Evolutionary conservation across 257 asterid genomes (phyloP).

Genomic region (Ophiorrhiza pumila): DNA sequence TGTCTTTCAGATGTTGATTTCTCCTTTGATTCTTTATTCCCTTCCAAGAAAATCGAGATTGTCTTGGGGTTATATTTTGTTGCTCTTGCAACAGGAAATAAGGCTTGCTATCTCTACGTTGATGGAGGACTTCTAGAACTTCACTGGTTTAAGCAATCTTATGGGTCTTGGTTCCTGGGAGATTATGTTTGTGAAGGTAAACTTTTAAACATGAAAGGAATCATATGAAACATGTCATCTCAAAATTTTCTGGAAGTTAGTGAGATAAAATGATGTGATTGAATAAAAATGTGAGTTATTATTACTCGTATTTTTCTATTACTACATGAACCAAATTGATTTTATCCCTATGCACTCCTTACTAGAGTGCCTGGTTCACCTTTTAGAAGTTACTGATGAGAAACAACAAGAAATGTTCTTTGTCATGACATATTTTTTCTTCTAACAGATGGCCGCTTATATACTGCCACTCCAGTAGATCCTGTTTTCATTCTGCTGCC

Average conservation of each 20-base stretch:
- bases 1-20: not conserved
- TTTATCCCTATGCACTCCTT: not conserved
- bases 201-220: not conserved
- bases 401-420: not conserved
- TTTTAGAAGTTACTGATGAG: not conserved
- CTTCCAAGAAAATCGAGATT: not conserved
- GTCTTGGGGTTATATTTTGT: not conserved
- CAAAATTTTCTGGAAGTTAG: not conserved
- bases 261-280: not conserved
- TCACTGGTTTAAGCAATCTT: constrained; percentile 84
- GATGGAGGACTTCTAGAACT: constrained; percentile 70
- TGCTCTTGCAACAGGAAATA: constrained; percentile 45
- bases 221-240: not conserved
- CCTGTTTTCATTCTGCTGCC: constrained; percentile 91
- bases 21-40: not conserved
- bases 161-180: constrained; percentile 97
- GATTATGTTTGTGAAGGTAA: constrained; percentile 93
- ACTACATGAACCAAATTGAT: not conserved
- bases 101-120: constrained; percentile 48
- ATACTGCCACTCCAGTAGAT: constrained; percentile 85
- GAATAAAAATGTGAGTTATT: not conserved
- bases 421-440: constrained; percentile 15
- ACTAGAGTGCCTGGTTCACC: not conserved
- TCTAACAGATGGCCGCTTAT: constrained; percentile 71
- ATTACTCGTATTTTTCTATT: not conserved